These are phyloP conservation scores for Pythium apleroticum DNA, from an alignment of 352 stramenopile species.

Conservation along the genomic window DNA sequence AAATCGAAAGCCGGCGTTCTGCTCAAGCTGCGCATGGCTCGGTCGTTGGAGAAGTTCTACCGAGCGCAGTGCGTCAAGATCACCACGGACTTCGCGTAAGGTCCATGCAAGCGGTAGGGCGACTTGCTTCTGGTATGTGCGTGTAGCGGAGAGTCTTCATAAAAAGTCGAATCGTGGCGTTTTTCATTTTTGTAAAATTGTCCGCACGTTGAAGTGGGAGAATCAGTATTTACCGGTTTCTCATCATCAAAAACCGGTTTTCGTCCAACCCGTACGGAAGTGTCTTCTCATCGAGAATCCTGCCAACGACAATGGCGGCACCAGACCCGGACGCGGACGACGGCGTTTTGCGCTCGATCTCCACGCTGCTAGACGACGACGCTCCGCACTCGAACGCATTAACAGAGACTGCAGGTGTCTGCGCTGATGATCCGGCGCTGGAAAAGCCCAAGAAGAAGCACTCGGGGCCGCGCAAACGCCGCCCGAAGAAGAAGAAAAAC, in stretches of 20 bases:
- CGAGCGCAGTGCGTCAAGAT: too few species aligned
- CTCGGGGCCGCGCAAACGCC: constrained; percentile 57
- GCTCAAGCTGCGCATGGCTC: too few species aligned
- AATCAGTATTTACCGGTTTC: not conserved
- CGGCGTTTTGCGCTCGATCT: not conserved
- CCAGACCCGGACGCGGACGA: not conserved
- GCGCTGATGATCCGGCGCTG: not conserved
- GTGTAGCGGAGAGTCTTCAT: not conserved
- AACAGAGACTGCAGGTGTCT: not conserved
- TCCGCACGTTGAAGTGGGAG: not conserved
- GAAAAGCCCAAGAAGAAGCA: constrained; percentile 40
- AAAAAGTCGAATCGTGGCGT: too few species aligned
- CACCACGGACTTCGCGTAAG: too few species aligned
- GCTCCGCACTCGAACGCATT: not conserved
- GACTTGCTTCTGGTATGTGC: too few species aligned
- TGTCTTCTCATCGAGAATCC: too few species aligned
- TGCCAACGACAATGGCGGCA: not conserved
- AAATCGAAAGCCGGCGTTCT: too few species aligned
- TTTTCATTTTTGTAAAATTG: too few species aligned
- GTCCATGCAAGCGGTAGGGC: too few species aligned
- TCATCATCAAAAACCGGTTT: not conserved
- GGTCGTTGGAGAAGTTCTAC: too few species aligned
- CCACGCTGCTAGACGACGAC: not conserved
- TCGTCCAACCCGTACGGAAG: not conserved
- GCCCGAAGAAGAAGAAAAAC: constrained; percentile 57